These are phyloP conservation scores for Vitis hybrid DNA, from an alignment of 177 flowering plant species.

Conservation along the genomic window DNA sequence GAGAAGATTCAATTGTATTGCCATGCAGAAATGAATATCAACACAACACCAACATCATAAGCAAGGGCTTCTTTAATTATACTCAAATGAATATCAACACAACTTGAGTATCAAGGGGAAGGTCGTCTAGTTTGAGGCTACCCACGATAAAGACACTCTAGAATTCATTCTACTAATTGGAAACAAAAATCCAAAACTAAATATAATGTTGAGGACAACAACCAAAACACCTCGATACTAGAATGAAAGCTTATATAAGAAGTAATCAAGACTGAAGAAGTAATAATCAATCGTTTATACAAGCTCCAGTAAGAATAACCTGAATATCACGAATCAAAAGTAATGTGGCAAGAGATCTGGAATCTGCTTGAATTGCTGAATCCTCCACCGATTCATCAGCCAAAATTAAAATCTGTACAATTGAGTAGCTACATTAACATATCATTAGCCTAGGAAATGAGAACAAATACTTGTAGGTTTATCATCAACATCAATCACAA, in stretches of 20 bases:
- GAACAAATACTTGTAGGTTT: background rate
- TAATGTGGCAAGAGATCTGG: slow-evolving; percentile 87
- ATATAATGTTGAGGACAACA: too few relatives aligned
- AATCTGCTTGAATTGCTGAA: slow-evolving; percentile 91
- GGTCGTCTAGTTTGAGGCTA: too few relatives aligned
- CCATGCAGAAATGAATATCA: too few relatives aligned
- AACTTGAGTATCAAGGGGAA: too few relatives aligned
- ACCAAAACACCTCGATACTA: too few relatives aligned
- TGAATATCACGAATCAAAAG: slow-evolving; percentile 86
- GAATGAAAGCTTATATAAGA: too few relatives aligned
- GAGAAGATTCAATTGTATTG: too few relatives aligned
- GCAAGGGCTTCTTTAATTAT: too few relatives aligned
- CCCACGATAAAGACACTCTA: too few relatives aligned
- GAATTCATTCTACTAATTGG: too few relatives aligned
- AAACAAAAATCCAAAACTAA: background rate
- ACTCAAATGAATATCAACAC: too few relatives aligned
- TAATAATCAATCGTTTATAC: background rate
- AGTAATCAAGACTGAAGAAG: background rate
- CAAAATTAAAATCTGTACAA: slow-evolving; percentile 68
- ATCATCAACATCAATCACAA: background rate
- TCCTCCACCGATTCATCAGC: slow-evolving; percentile 94
- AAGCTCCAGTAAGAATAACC: slow-evolving; percentile 29
- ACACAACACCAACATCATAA: too few relatives aligned
- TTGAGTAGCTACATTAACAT: slow-evolving; percentile 4
- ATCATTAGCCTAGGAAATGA: background rate